These are phyloP conservation scores for Cyanodermella asteris DNA, from an alignment of 2,329 filamentous ascomycete species.

Conservation along the genomic window DNA sequence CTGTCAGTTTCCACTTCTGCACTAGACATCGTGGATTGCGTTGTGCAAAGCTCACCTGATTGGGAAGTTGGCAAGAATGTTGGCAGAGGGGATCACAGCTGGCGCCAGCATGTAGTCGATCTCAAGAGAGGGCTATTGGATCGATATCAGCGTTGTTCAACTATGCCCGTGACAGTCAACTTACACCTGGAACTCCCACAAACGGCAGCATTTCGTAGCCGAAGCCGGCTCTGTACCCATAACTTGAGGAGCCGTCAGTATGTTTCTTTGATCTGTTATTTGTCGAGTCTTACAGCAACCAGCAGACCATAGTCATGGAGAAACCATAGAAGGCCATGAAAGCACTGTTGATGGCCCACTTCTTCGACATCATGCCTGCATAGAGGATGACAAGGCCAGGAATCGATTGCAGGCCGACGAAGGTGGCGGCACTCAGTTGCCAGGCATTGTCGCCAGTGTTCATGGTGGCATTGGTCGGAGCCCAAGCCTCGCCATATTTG, in stretches of 20 bases:
- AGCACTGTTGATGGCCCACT: conserved; percentile 28
- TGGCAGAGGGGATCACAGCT: conserved; percentile 20
- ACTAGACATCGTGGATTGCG: too few species aligned
- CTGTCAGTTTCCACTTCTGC: too few species aligned
- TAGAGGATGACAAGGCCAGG: conserved; percentile 29
- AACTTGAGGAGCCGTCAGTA: too few species aligned
- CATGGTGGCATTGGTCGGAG: too few species aligned
- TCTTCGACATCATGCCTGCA: conserved; percentile 26
- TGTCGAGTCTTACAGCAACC: conserved; percentile 28
- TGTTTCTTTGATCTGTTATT: too few species aligned
- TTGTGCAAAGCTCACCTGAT: too few species aligned
- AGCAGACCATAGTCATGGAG: conserved; percentile 24
- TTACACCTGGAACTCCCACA: conserved; percentile 24
- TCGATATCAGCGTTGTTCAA: too few species aligned
- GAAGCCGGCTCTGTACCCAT: conserved; percentile 27
- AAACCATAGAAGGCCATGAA: conserved; percentile 32
- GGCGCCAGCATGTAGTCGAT: conserved; percentile 24
- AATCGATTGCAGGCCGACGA: conserved; percentile 28
- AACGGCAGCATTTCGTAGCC: conserved; percentile 29
- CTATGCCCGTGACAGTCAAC: too few species aligned
- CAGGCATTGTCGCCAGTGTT: conserved; percentile 29
- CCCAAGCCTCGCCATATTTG: too few species aligned
- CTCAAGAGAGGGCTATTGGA: conserved; percentile 22
- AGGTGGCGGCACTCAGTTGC: conserved; percentile 28
- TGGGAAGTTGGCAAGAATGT: conserved; percentile 20